Evolutionary conservation across 1,139 yeast species (phyloP).

Genomic region (Yamadazyma taylorii): DNA sequence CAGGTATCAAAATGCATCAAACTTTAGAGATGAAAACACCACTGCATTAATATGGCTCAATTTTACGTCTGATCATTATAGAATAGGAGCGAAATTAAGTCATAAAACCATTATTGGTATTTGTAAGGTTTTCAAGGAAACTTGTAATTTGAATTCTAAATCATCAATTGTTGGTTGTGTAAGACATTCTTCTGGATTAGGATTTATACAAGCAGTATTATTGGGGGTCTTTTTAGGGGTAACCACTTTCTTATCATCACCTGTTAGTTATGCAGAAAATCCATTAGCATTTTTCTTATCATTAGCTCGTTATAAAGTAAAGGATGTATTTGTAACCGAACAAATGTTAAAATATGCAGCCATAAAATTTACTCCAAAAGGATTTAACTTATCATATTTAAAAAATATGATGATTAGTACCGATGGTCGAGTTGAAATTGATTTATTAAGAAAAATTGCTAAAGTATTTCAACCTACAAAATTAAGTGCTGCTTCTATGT

Average conservation of each 20-base stretch:
- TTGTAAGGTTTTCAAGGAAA: constrained; percentile 88
- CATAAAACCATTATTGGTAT: constrained; percentile 70
- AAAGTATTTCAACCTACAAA: constrained; percentile 64
- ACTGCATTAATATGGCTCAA: constrained; percentile 63
- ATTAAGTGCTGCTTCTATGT: constrained; percentile 68
- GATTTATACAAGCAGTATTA: constrained; percentile 79
- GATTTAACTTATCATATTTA: constrained; percentile 61
- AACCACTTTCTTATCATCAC: constrained; percentile 77
- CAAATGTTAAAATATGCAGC: constrained; percentile 83
- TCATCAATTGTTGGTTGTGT: constrained; percentile 84
- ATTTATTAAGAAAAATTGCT: constrained; percentile 58
- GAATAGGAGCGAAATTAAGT: constrained; percentile 62
- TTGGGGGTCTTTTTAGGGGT: constrained; percentile 87
- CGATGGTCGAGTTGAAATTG: constrained; percentile 71
- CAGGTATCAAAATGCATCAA: constrained; percentile 43
- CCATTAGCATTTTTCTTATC: constrained; percentile 75
- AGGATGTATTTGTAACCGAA: constrained; percentile 82
- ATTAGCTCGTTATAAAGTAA: constrained; percentile 74
- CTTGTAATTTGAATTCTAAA: constrained; percentile 76
- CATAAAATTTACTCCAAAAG: constrained; percentile 60
- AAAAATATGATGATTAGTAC: constrained; percentile 85
- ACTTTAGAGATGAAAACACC: constrained; percentile 43
- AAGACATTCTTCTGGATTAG: constrained; percentile 80
- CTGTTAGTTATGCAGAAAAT: constrained; percentile 73
- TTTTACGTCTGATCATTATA: constrained; percentile 72